Evolutionary conservation across 768 basidiomycete genomes (phyloP), one percentile per base, ranked within the genome.

Genomic region (Russula sp.): DNA sequence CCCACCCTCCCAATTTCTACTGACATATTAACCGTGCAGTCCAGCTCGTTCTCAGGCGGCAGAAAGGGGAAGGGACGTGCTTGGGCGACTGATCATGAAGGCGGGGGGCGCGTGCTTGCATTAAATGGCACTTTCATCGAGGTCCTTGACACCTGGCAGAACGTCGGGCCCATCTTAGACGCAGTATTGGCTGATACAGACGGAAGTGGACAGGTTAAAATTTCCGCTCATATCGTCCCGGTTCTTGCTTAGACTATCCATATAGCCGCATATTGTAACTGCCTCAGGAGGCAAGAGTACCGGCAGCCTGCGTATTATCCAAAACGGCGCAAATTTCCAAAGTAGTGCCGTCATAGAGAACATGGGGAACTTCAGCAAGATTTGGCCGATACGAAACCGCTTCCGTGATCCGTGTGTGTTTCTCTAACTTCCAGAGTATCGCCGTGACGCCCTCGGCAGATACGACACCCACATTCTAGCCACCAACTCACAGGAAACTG

Each of bases 111-210:
- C 5, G 55, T 68, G 13, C 47, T 68, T 37, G 67, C 57, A 6
- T 79, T 78, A 7, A 74, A 75, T 37, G 87, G 87, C 3, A 80
- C 78, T 14, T 85, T 80, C 70, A 56, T 95, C 7, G 77, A 80
- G 22, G 80, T 88, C 9, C 65, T 93, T 22, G 81, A 88, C 39
- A 79, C 76, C 8, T 89, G 80, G 72, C 82, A 82, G 63, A 94
- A 93, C 68, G 80, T 96, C 65, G 91, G 88, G 0, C 94, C 94
- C 0, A 89, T 95, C 49, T 70, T 85, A 62, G 94, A 97, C 70
- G 89, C 89, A 13, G 77, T 83, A n/a, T 71, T 92, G 22, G 86
- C 85, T 6, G 90, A 94, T 71, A 74, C 77, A 2, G 90, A 92
- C 59, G 80, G 80, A 2, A 86, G 81, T 68, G 85, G 86, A 14